phyloP scores from a whole-genome alignment of 805 yeast genomes.

The Candida pini region DNA sequence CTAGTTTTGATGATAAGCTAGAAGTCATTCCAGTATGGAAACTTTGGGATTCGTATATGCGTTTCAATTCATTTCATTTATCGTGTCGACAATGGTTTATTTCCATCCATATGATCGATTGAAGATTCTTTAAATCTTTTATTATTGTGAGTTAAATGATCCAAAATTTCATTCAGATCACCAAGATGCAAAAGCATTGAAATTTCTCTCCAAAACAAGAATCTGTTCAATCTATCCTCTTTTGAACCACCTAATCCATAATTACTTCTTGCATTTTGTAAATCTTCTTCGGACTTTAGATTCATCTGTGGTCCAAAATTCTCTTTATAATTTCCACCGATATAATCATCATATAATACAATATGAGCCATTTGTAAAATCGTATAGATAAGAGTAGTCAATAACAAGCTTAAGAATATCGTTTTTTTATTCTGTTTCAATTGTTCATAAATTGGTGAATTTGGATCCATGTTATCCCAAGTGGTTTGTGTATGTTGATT shows the following conservation, averaged over 20 bases:
- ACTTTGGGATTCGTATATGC: too few relatives aligned
- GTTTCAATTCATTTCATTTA: too few relatives aligned
- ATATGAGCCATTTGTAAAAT: conserved; percentile 27
- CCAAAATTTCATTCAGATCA: conserved; percentile 18
- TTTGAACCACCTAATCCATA: conserved; percentile 47
- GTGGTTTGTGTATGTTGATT: too few relatives aligned
- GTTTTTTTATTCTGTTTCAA: conserved; percentile 23
- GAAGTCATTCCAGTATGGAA: too few relatives aligned
- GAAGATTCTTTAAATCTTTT: too few relatives aligned
- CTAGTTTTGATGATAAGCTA: too few relatives aligned
- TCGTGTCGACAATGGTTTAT: too few relatives aligned
- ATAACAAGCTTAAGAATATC: conserved; percentile 21
- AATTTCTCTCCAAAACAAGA: conserved; percentile 47
- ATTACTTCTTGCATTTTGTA: conserved; percentile 39
- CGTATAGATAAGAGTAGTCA: conserved; percentile 23
- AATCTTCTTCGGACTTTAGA: conserved; percentile 36
- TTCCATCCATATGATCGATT: too few relatives aligned
- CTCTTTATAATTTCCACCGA: conserved; percentile 25
- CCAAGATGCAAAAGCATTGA: conserved; percentile 22
- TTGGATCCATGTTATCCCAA: conserved; percentile 23
- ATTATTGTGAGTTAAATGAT: too few relatives aligned
- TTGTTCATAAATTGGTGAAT: conserved; percentile 22
- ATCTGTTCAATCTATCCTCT: conserved; percentile 48
- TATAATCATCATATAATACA: conserved; percentile 25
- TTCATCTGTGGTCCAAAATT: conserved; percentile 24